Conservation (phyloP, 202 grass and related monocot genomes). For the Miscanthus sacchariflorus region DNA sequence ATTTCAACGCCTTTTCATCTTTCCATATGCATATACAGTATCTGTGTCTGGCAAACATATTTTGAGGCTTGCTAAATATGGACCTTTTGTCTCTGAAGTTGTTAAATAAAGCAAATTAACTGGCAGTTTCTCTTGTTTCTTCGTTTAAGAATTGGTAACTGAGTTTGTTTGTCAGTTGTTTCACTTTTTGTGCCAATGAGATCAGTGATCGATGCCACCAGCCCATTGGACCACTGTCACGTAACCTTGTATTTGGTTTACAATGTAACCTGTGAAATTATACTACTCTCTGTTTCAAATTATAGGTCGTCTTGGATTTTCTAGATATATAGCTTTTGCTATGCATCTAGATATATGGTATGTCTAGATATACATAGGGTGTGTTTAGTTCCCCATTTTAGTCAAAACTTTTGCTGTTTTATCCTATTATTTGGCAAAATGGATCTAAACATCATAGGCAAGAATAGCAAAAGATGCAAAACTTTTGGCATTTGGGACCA, state of each 20-base stretch:
- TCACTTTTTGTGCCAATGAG: not conserved
- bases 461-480: too few relatives aligned
- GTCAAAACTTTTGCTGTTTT: too few relatives aligned
- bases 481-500: too few relatives aligned
- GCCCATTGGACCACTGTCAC: not conserved
- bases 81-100: conserved; percentile 24
- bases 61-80: conserved; percentile 23
- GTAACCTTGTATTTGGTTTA: not conserved
- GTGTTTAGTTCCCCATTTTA: too few relatives aligned
- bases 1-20: conserved; percentile 14
- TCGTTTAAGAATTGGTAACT: not conserved
- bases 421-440: too few relatives aligned
- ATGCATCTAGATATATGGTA: too few relatives aligned
- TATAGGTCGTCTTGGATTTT: too few relatives aligned
- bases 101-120: conserved; percentile 58
- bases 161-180: not conserved
- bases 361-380: too few relatives aligned
- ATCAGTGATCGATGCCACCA: not conserved
- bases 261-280: not conserved
- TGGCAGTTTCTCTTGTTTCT: not conserved
- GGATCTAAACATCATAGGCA: too few relatives aligned
- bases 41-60: conserved; percentile 46
- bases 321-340: too few relatives aligned
- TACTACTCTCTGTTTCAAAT: too few relatives aligned
- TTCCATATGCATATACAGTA: conserved; percentile 33